Evolutionary conservation across 2,329 filamentous ascomycete species (phyloP).

Genomic region (Magnaporthales sp.): DNA sequence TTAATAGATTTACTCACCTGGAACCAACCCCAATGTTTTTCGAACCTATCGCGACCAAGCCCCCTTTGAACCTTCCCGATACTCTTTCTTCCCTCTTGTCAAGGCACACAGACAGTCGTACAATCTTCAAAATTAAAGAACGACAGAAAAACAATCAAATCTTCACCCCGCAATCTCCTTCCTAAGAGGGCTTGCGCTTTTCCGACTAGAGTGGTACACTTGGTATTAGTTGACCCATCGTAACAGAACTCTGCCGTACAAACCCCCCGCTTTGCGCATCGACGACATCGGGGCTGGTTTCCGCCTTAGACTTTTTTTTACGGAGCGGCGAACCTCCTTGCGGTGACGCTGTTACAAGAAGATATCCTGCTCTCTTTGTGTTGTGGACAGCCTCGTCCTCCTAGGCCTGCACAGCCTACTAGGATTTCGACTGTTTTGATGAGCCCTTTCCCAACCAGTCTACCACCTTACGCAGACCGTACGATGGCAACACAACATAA

Average conservation of each 20-base stretch:
- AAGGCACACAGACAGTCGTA: neutral
- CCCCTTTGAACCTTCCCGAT: neutral
- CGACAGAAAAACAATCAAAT: neutral
- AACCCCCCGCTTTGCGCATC: neutral
- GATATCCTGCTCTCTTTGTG: neutral
- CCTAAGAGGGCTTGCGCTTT: neutral
- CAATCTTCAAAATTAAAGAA: neutral
- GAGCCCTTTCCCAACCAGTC: neutral
- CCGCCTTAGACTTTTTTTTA: neutral
- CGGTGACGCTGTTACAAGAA: neutral
- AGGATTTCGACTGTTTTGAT: neutral
- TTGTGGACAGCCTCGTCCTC: neutral
- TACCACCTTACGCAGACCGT: neutral
- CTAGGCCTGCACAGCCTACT: neutral
- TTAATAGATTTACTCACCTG: neutral
- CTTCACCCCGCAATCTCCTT: too few relatives aligned
- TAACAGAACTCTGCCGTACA: neutral
- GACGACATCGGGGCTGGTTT: neutral
- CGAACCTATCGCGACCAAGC: neutral
- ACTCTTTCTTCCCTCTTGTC: neutral
- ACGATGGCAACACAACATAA: slow-evolving; percentile 21
- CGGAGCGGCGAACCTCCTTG: neutral
- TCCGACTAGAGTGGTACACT: neutral
- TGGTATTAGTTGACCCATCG: neutral
- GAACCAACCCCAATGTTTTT: neutral